Evolutionary conservation across 2,329 filamentous ascomycete species (phyloP), one percentile per base, ranked within the genome.

Genomic region (Penicillium nordicum): DNA sequence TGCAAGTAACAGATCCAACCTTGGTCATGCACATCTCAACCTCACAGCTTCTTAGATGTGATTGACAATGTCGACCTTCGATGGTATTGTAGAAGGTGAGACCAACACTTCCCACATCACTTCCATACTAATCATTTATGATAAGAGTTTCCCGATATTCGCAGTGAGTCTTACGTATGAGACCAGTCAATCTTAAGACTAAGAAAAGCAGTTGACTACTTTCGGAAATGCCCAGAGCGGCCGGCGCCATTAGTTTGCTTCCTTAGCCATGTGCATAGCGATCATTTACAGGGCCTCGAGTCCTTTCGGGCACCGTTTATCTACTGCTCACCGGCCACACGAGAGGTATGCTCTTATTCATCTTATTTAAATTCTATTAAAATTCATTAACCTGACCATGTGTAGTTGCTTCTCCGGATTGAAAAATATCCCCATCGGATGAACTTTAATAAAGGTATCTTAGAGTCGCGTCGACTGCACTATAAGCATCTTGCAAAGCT

Each of bases 191-290:
- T 18, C n/a, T 6, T 16, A 12, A 25, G 16, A 25, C 58, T 57
- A 53, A 57, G n/a, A 29, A 48, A 10, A 10, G 10, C 54, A 89
- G 87, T 97, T 62, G 92, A 97, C 74, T 91, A 87, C 76, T 97
- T 97, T 66, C 84, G 89, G 25, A 76, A 75, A 16, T 79, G 80
- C 45, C 75, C 78, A 4, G 77, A 78, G 6, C 74, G 74, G 16
- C 80, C 75, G 16, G 82, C 88, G 4, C 89, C 91, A 0, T 74
- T 94, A 53, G 92, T 89, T 16, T 94, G 88, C 71, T 96, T 97
- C 69, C 80, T 97, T 27, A 95, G 89, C 72, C 93, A 97, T 81
- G 86, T 95, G 2, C 93, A 97, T 70, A 95, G 88, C 61, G 92
- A 97, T 66, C 93, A 97, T 73, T 82, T 97, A 1, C 82, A 82